These are phyloP conservation scores for Phytomonas sp. DNA, from an alignment of 208 protist genomes.

Conservation along the genomic window DNA sequence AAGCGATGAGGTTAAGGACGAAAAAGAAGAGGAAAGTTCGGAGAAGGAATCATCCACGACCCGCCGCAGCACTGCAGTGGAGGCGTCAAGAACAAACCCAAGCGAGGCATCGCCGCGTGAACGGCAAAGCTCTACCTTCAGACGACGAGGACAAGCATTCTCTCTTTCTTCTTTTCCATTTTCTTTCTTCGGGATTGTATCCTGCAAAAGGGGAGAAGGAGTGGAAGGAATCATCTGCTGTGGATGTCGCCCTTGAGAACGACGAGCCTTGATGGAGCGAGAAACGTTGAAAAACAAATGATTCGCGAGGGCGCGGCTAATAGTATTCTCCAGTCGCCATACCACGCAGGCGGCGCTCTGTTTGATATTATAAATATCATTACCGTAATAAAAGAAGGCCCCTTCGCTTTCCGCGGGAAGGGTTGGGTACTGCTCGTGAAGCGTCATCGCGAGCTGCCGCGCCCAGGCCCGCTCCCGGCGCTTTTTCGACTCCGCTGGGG, in stretches of 20 bases:
- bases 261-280: not conserved
- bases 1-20: not conserved
- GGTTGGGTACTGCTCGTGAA: conserved; percentile 21
- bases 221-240: too few species aligned
- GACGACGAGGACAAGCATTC: too few species aligned
- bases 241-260: too few species aligned
- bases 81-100: conserved; percentile 38
- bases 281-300: conserved; percentile 29
- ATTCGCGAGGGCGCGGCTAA: conserved; percentile 25
- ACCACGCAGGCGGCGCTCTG: conserved; percentile 24
- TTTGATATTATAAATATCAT: too few species aligned
- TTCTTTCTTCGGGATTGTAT: too few species aligned
- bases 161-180: not conserved
- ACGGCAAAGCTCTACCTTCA: conserved; percentile 19
- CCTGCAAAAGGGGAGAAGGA: too few species aligned
- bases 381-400: too few species aligned
- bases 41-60: not conserved
- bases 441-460: conserved; percentile 26
- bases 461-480: conserved; percentile 19
- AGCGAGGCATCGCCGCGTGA: conserved; percentile 14
- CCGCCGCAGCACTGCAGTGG: conserved; percentile 10
- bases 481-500: conserved; percentile 16
- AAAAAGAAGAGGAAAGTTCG: not conserved
- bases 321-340: conserved; percentile 42
- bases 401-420: conserved; percentile 45